Percentiles rank a stretch among this genome's conserved stretches.
Evolutionary conservation across 1,284 basidiomycete species (phyloP).

Genomic region (Ustilago loliicola): DNA sequence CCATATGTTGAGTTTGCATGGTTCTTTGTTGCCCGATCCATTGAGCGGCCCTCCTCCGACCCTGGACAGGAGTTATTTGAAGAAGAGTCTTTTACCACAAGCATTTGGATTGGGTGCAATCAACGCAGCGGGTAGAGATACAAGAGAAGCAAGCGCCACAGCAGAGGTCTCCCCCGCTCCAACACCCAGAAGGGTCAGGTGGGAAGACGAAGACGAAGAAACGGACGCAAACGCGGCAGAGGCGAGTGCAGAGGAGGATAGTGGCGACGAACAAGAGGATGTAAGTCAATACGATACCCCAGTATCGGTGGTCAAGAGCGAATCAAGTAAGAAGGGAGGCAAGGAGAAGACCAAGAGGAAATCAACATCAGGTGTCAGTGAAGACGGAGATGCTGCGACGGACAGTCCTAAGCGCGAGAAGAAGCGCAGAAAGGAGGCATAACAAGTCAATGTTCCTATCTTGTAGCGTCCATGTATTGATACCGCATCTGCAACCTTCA

Average conservation of each 20-base stretch:
- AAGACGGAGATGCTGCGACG: background rate
- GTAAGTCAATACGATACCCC: slow-evolving; percentile 15
- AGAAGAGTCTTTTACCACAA: slow-evolving; percentile 41
- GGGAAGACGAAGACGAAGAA: slow-evolving; percentile 42
- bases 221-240: background rate
- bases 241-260: background rate
- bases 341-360: slow-evolving; percentile 31
- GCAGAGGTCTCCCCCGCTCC: slow-evolving; percentile 6
- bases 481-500: too few species aligned
- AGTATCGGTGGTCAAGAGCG: slow-evolving; percentile 12
- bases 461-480: background rate
- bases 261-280: slow-evolving; percentile 19
- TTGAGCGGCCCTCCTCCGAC: slow-evolving; percentile 75
- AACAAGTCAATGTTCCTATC: background rate
- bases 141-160: background rate
- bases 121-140: background rate
- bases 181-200: slow-evolving; percentile 37
- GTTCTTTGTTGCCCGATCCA: slow-evolving; percentile 87
- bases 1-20: slow-evolving; percentile 92
- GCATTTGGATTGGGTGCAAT: slow-evolving; percentile 30
- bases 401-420: slow-evolving; percentile 28
- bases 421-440: slow-evolving; percentile 43
- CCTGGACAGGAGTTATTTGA: slow-evolving; percentile 45
- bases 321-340: background rate
- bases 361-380: slow-evolving; percentile 2